These are phyloP conservation scores for Pseudocercospora cruenta DNA, from an alignment of 2,329 filamentous ascomycete species.

Conservation along the genomic window DNA sequence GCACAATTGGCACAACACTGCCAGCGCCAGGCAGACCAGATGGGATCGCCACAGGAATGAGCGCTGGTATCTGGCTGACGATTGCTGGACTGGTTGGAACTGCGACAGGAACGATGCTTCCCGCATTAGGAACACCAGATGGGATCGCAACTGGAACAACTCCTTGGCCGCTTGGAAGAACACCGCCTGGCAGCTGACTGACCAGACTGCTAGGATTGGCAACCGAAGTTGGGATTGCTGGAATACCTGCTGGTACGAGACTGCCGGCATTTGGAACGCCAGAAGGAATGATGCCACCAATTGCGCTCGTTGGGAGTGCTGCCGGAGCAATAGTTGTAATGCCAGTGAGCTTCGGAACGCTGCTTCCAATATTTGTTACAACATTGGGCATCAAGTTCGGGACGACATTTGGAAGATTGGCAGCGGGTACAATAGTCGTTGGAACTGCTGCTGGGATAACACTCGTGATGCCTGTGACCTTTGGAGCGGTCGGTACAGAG, in stretches of 20 bases:
- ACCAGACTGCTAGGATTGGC: neutral
- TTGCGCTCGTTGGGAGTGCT: neutral
- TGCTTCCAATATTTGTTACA: neutral
- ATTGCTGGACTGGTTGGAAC: neutral
- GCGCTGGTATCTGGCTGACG: conserved; percentile 1
- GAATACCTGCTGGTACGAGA: neutral
- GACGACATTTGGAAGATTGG: neutral
- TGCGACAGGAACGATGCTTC: conserved; percentile 1
- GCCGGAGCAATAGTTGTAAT: neutral
- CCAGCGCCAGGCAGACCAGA: neutral
- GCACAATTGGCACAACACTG: neutral
- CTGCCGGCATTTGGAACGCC: neutral
- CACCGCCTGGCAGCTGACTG: neutral
- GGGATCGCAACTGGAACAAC: neutral
- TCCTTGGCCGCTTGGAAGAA: neutral
- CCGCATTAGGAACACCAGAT: neutral
- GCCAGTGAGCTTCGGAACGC: neutral
- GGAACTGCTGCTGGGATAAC: neutral
- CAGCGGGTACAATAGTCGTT: neutral
- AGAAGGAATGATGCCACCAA: neutral
- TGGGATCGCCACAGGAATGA: neutral
- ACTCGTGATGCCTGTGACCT: neutral
- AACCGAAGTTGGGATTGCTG: neutral
- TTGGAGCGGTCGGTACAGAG: neutral
- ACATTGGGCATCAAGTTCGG: neutral